Conservation (phyloP, 768 basidiomycete species). For the Leucocoprinus sp. region DNA sequence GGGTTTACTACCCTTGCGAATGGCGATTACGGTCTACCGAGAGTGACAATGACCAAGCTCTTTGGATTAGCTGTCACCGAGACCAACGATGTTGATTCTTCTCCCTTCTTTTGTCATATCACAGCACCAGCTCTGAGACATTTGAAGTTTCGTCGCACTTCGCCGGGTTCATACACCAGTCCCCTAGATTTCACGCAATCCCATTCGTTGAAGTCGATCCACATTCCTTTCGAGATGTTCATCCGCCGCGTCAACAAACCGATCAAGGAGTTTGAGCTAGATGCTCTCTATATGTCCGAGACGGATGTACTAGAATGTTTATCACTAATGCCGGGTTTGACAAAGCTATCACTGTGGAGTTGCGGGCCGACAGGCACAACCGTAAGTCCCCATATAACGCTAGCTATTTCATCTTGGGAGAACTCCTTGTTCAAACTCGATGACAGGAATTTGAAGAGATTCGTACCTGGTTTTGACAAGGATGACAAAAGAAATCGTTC, state of each 20-base stretch:
- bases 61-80: constrained; percentile 6
- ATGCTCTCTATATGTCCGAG: constrained; percentile 6
- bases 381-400: constrained; percentile 5
- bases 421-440: constrained; percentile 1
- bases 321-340: constrained; percentile 5
- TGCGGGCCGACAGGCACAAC: neutral
- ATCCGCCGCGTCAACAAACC: neutral
- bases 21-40: constrained; percentile 8
- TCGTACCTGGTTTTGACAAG: neutral
- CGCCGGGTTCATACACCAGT: constrained; percentile 3
- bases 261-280: constrained; percentile 8
- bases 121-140: constrained; percentile 4
- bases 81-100: constrained; percentile 7
- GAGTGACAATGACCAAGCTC: constrained; percentile 3
- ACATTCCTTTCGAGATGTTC: constrained; percentile 7
- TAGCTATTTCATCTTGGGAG: constrained; percentile 2
- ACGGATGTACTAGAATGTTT: constrained; percentile 9
- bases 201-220: neutral
- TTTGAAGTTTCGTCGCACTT: constrained; percentile 8
- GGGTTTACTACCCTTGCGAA: constrained; percentile 4
- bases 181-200: neutral
- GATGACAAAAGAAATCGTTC: neutral
- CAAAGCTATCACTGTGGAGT: constrained; percentile 6
- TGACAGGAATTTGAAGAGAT: constrained; percentile 8
- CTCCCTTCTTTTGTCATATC: constrained; percentile 4